Base-by-base conservation (phyloP, 306 rosid species). In the Quercus agrifolia region DNA sequence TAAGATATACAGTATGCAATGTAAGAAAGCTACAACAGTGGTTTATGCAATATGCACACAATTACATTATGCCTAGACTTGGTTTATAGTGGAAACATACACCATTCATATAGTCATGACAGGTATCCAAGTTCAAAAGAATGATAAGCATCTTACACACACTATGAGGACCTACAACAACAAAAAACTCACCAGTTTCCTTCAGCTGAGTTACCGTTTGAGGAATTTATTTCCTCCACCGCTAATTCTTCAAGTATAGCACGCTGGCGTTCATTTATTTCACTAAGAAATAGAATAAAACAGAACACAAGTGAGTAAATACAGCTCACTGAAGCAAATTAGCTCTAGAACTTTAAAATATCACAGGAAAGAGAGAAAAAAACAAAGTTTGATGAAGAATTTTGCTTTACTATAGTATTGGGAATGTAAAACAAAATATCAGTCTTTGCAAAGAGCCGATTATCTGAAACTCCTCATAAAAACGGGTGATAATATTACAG, bases 171-270 rank as follows among this genome's bases (percentile, higher is more conserved):
- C 55, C 69, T 71, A 74, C 61, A 13, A 23, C 70, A 78, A 38
- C 23, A 35, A 63, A 83, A 64, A 61, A 55, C 87, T 61, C 75
- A 93, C 99, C 98, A 91, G 30, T 87, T 92, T 87, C 84, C 97
- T 83, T 84, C 85, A 70, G 78, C 23, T 41, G 84, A 75, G 56
- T 82, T 74, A 82, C 79, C 74, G 78, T 76, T 83, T 83, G 72
- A 94, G 78, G 66, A 75, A 71, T 68, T 86, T 79, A 95, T 91
- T 86, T 95, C 99, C 85, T 93, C 99, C 89, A 82, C 80, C 4
- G 87, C 97, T 70, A 95, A 88, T 83, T 95, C 99, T 87, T 93
- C 96, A 64, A 95, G 86, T 78, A 95, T 89, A 21, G 92, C 97
- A 71, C 88, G 97, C 41, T 93, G 98, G 5, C 92, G 88, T 77